Evolutionary conservation across 1,139 yeast genomes (phyloP).

Genomic region (Pneumocystis canis): DNA sequence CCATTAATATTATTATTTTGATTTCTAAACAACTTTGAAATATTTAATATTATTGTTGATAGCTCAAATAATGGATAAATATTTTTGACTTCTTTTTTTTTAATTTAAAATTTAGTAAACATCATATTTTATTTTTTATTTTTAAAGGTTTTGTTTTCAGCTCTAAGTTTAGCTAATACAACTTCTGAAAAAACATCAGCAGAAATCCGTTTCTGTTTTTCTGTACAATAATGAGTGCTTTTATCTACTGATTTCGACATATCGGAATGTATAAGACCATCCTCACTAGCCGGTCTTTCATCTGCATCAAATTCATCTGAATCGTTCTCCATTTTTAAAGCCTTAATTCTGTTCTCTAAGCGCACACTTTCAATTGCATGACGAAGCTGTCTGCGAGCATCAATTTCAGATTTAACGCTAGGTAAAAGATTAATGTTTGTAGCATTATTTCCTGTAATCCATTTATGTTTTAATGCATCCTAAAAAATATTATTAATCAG

Average conservation of each 20-base stretch:
- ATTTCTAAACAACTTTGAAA: neutral
- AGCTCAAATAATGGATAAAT: neutral
- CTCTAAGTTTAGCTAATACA: slow-evolving; percentile 13
- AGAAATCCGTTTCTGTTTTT: slow-evolving; percentile 12
- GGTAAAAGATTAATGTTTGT: slow-evolving; percentile 49
- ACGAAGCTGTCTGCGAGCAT: slow-evolving; percentile 55
- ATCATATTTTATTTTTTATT: neutral
- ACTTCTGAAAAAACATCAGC: slow-evolving; percentile 15
- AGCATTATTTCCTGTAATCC: slow-evolving; percentile 45
- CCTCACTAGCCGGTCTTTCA: neutral
- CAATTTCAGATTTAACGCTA: slow-evolving; percentile 53
- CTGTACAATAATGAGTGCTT: slow-evolving; percentile 8
- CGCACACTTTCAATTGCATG: slow-evolving; percentile 75
- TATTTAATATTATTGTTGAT: neutral
- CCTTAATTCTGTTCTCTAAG: slow-evolving; percentile 56
- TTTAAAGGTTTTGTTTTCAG: slow-evolving; percentile 4
- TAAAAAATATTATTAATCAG: neutral
- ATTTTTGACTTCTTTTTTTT: neutral
- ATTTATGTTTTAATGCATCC: slow-evolving; percentile 47
- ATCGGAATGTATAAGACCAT: slow-evolving; percentile 1
- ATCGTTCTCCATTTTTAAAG: slow-evolving; percentile 39
- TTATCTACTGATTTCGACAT: neutral
- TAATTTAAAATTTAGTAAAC: neutral
- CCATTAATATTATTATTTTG: neutral
- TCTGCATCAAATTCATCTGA: slow-evolving; percentile 25